Base-by-base conservation (phyloP, 2,329 filamentous ascomycete genomes). In the Hypoxylon sp. region DNA sequence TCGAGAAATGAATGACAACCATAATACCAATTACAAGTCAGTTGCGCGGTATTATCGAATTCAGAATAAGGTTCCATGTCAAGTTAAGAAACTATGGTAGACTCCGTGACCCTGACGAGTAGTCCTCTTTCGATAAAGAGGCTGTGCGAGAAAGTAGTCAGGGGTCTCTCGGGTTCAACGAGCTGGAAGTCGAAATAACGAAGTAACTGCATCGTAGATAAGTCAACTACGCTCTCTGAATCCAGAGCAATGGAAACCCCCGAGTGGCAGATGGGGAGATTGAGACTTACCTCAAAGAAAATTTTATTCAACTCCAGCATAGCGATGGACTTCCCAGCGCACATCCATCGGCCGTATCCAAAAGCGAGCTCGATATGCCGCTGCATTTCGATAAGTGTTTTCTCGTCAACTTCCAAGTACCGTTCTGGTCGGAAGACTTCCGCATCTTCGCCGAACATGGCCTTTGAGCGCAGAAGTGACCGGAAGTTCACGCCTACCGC, bases 391-490 rank as follows among this genome's bases (percentile, higher is more conserved):
- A 71, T 71, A 14, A 77, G 74, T 10, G 77, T 74, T 1, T 70
- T 75, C 2, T 63, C 66, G 10, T 80, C 77, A 0, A 72, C 75
- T 64, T 83, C 77, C 7, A 85, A 66, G 79, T 82, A 85, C 30
- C 84, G 75, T 42, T 84, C 83, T 0, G 84, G 84, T 8, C 81
- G 77, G 72, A 82, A 86, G 0, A 81, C 44, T 11, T 81, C 75
- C 1, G 79, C 78, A 61, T 84, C 81, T 11, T 73, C 66, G 14
- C 82, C 81, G 54, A 79, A 79, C 22, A 79, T 57, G 1, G 68
- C 49, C 42, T 76, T 76, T n/a, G 79, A 74, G 4, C 75, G 74
- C 59, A 80, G 76, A 11, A 82, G 53, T 0, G 77, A 77, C 58
- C 74, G 74, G n/a, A 79, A 71, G 56, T 79, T 81, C 31, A 78